Percentiles rank a stretch among this genome's conserved stretches.
These are phyloP conservation scores for Didymella exigua DNA, from an alignment of 2,329 filamentous ascomycete genomes.

Conservation along the genomic window DNA sequence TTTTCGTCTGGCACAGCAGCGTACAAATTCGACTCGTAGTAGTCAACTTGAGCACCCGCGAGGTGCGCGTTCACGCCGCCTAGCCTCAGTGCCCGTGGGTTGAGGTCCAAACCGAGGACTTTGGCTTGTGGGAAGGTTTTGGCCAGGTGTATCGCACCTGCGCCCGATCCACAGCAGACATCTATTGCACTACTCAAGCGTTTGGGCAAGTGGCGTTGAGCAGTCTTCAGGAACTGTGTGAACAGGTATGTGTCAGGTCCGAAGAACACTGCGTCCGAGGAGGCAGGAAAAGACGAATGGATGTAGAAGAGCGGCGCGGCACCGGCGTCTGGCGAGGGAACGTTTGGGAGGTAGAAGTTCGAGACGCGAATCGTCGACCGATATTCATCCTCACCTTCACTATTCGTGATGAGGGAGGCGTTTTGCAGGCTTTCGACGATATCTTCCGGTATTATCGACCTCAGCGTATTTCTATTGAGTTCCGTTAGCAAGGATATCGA, in stretches of 20 bases:
- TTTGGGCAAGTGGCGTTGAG: conserved; percentile 15
- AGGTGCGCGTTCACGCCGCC: conserved; percentile 26
- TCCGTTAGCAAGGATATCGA: background rate
- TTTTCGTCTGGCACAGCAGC: conserved; percentile 18
- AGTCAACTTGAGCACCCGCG: conserved; percentile 19
- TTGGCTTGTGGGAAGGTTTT: conserved; percentile 24
- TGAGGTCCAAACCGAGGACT: conserved; percentile 29
- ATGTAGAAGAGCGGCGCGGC: conserved; percentile 25
- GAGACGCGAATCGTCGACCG: conserved; percentile 30
- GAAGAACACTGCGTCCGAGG: conserved; percentile 31
- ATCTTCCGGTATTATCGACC: conserved; percentile 20
- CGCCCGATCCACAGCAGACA: conserved; percentile 32
- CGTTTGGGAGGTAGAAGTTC: conserved; percentile 27
- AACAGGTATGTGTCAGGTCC: conserved; percentile 35
- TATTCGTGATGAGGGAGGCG: conserved; percentile 12
- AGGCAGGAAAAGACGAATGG: conserved; percentile 30
- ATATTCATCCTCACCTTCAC: conserved; percentile 7
- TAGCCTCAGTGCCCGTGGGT: conserved; percentile 25
- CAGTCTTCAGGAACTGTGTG: conserved; percentile 23
- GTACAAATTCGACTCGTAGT: conserved; percentile 30
- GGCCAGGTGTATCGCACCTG: conserved; percentile 34
- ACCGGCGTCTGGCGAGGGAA: background rate
- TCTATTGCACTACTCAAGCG: conserved; percentile 24
- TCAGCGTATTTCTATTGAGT: conserved; percentile 17
- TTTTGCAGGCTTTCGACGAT: conserved; percentile 19